Conservation (phyloP, 306 rosid species). For the Gillenia trifoliata region DNA sequence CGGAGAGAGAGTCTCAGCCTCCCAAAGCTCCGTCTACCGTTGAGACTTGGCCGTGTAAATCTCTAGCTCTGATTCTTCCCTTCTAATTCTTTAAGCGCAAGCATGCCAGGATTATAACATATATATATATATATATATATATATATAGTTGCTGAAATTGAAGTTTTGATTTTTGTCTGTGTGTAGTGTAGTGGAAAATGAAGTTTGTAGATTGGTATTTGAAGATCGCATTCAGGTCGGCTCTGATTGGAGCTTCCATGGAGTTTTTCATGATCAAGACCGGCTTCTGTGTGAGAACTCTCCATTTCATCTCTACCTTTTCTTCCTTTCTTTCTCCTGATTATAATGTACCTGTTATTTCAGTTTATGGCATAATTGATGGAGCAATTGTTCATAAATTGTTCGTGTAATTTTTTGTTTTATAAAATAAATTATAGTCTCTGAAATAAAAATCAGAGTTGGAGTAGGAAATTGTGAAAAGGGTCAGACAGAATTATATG, state of each 20-base stretch:
- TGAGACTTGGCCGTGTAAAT: background rate
- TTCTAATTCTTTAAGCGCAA: background rate
- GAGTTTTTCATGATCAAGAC: constrained; percentile 86
- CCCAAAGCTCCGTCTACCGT: background rate
- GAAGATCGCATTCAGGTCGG: constrained; percentile 70
- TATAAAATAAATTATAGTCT: background rate
- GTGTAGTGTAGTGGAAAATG: constrained; percentile 47
- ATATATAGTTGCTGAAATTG: background rate
- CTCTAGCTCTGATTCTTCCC: background rate
- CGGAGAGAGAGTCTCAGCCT: background rate
- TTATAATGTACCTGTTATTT: background rate
- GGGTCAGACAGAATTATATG: background rate
- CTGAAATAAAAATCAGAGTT: background rate
- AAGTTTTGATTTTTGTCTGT: background rate
- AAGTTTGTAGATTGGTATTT: constrained; percentile 84
- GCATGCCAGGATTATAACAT: background rate
- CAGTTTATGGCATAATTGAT: background rate
- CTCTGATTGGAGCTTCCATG: constrained; percentile 86
- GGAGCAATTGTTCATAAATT: background rate
- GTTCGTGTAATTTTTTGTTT: background rate
- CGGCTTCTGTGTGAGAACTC: constrained; percentile 81
- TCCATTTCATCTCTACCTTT: constrained; percentile 31
- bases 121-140: too few species aligned
- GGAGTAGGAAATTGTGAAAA: background rate
- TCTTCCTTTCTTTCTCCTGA: background rate